These are phyloP conservation scores for Russula griseocarnosa DNA, from an alignment of 768 basidiomycete genomes.

Conservation along the genomic window DNA sequence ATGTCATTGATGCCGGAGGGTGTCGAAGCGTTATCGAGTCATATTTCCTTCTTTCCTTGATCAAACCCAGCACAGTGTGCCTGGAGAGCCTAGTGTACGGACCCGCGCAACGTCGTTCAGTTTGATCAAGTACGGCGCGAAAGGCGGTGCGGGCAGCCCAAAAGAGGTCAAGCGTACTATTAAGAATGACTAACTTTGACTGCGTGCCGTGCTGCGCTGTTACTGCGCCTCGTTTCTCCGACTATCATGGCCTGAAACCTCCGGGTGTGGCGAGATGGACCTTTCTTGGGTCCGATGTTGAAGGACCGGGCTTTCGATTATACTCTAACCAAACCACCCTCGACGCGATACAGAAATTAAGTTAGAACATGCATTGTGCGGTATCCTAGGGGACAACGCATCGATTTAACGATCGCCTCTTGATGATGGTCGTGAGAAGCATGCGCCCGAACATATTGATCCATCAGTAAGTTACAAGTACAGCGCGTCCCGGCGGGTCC, in stretches of 20 bases:
- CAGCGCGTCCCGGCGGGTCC: neutral
- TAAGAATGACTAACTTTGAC: neutral
- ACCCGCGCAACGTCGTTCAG: neutral
- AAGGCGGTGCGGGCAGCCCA: neutral
- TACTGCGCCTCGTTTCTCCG: neutral
- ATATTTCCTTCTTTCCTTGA: neutral
- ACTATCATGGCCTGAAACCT: neutral
- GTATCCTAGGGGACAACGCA: slow-evolving; percentile 1
- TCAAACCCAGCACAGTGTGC: neutral
- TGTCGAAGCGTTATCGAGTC: neutral
- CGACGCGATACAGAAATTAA: neutral
- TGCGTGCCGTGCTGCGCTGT: neutral
- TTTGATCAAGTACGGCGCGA: slow-evolving; percentile 3
- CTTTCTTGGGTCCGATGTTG: neutral
- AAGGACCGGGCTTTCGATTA: neutral
- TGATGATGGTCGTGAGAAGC: slow-evolving; percentile 16
- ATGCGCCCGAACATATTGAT: neutral
- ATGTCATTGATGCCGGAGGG: neutral
- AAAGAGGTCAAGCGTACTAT: neutral
- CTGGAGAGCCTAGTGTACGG: neutral
- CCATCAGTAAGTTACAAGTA: no score
- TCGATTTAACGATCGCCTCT: neutral
- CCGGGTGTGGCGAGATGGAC: neutral
- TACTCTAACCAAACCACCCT: neutral
- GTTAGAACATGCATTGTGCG: neutral